Percentiles rank a stretch among this genome's conserved stretches.
phyloP scores from a whole-genome alignment of 495 filamentous ascomycete genomes.

The Aspergillus bertholletiae region DNA sequence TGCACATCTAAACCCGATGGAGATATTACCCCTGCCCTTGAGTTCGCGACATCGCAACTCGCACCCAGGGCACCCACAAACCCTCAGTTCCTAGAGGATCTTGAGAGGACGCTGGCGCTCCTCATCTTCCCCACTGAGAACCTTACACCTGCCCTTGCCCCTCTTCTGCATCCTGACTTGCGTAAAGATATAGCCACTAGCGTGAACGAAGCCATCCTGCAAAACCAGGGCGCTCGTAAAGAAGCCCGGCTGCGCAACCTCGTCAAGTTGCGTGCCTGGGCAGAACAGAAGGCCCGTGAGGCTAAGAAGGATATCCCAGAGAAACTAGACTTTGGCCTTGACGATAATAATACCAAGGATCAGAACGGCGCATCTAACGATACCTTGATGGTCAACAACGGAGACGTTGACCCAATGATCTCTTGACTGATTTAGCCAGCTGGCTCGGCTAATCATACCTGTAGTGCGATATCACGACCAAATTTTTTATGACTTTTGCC shows the following conservation, averaged over 20 bases:
- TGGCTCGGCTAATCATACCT: not conserved
- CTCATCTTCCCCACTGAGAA: slow-evolving; percentile 79
- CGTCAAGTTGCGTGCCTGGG: slow-evolving; percentile 78
- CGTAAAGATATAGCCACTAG: slow-evolving; percentile 72
- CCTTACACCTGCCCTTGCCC: slow-evolving; percentile 69
- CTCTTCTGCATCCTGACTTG: slow-evolving; percentile 75
- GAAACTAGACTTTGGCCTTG: slow-evolving; percentile 66
- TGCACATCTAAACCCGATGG: slow-evolving; percentile 60
- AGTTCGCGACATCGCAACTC: slow-evolving; percentile 82
- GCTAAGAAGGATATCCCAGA: slow-evolving; percentile 73
- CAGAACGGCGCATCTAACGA: slow-evolving; percentile 33
- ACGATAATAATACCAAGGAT: slow-evolving; percentile 36
- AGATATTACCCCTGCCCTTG: slow-evolving; percentile 77
- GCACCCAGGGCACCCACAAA: slow-evolving; percentile 84
- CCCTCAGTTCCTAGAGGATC: slow-evolving; percentile 74
- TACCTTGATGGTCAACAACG: slow-evolving; percentile 43
- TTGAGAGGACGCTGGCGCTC: slow-evolving; percentile 90
- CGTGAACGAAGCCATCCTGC: slow-evolving; percentile 85
- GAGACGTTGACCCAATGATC: slow-evolving; percentile 59
- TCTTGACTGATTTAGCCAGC: slow-evolving; percentile 26
- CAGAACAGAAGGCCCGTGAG: slow-evolving; percentile 71
- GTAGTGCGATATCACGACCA: not conserved
- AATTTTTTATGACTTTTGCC: not conserved
- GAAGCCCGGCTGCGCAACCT: slow-evolving; percentile 79
- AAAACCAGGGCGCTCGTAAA: slow-evolving; percentile 62